Base-by-base conservation (phyloP, 805 yeast species). In the Yarrowia sp. region DNA sequence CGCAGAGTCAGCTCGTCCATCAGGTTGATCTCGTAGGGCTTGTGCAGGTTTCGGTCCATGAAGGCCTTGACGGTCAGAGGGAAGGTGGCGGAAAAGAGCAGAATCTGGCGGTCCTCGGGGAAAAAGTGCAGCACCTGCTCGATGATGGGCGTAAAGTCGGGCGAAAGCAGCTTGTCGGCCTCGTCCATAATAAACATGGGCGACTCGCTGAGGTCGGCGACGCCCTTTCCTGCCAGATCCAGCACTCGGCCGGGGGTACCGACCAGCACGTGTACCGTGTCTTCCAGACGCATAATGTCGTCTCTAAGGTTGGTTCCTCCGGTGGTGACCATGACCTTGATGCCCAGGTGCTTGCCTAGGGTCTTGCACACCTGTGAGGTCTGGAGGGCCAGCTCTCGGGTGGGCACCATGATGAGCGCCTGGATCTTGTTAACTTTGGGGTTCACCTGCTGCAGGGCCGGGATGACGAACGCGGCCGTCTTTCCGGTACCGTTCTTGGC, bases 401-500 rank as follows among this genome's bases (percentile, higher is more conserved):
- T 95, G 71, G 99, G 99, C 26, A 95, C 96, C 76, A 95, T 82
- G 66, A 95, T 90, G 67, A 95, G 83, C 8, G 96, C 95, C 78
- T 95, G 99, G 71, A 92, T 90, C 74, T 89, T 88, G 76, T 86
- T 84, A 58, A 86, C 70, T 73, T 90, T 89, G 65, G 98, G 92
- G 77, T 92, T 90, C 67, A 92, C 82, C 74, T 87, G 89, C 76
- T 95, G 96, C 72, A 95, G 81, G 30, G 96, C 84, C 61, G 99
- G 99, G 69, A 95, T 93, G 58, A 91, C 88, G 76, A 95, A 95
- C 7, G 99, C 96, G 1, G 98, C 99, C 9, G 99, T 95, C 75
- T 95, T 95, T 72, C 99, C 99, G 0, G 99, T 95, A 68, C 99
- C 99, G 78, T 95, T 95, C 76, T 95, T 95, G 48, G 99, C 98